Conservation (phyloP, 106 monocot species). For the Allium fistulosum region DNA sequence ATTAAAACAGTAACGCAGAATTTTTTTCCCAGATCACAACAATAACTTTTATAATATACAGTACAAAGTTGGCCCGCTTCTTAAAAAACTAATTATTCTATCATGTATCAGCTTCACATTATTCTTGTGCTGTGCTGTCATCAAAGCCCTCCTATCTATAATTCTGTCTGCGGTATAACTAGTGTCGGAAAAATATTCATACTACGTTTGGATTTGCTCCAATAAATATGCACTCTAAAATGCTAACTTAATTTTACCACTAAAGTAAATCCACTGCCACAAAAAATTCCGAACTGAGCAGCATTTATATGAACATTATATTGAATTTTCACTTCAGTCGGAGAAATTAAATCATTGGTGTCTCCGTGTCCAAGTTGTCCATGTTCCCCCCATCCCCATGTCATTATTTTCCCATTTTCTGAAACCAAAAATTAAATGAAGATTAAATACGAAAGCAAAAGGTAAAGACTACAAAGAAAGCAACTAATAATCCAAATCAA, state of each 20-base stretch:
- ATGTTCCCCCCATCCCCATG: slow-evolving; percentile 97
- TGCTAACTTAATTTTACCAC: slow-evolving; percentile 18
- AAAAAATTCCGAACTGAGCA: slow-evolving; percentile 26
- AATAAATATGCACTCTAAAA: background rate
- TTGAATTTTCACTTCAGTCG: slow-evolving; percentile 31
- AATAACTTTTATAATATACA: too few relatives aligned
- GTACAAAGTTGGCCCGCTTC: background rate
- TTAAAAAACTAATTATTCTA: background rate
- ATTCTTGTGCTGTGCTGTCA: background rate
- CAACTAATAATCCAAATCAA: too few relatives aligned
- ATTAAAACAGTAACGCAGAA: too few relatives aligned
- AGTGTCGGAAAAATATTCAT: background rate
- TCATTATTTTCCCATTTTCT: slow-evolving; percentile 61
- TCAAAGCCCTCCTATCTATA: background rate
- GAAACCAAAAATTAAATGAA: slow-evolving; percentile 3
- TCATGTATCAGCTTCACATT: background rate
- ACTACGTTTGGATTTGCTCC: background rate
- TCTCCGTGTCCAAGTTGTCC: slow-evolving; percentile 82
- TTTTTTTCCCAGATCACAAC: too few relatives aligned
- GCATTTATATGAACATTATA: slow-evolving; percentile 1
- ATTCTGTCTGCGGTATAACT: too few relatives aligned
- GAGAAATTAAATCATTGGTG: slow-evolving; percentile 43
- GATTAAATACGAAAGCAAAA: background rate
- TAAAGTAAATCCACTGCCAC: slow-evolving; percentile 87
- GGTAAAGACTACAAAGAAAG: background rate